Conservation (phyloP, 176 grass and related monocot species). For the Hordeum marinum region DNA sequence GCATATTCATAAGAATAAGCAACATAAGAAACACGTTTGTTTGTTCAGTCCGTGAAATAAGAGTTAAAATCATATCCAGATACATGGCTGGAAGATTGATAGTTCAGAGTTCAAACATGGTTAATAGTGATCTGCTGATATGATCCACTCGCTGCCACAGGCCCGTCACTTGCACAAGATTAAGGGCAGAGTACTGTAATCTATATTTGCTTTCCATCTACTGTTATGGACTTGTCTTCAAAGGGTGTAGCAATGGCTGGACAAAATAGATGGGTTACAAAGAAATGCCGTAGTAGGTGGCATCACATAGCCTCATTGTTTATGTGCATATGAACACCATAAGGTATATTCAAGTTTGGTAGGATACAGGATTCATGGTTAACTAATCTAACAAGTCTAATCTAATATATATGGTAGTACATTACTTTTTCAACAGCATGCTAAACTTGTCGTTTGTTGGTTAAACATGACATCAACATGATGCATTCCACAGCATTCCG, state of each 20-base stretch:
- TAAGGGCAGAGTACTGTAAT: neutral
- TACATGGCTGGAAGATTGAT: conserved; percentile 1
- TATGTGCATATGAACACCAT: neutral
- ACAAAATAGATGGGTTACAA: neutral
- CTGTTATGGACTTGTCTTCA: neutral
- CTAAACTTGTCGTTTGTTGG: neutral
- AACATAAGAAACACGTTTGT: neutral
- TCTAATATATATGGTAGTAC: neutral
- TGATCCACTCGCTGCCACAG: neutral
- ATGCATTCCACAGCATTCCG: neutral
- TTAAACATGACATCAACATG: neutral
- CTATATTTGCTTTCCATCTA: neutral
- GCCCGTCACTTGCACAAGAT: neutral
- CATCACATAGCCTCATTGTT: conserved; percentile 5
- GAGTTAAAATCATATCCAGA: neutral
- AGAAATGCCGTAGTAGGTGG: neutral
- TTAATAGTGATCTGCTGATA: neutral
- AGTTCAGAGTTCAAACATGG: neutral
- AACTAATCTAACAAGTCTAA: conserved; percentile 2
- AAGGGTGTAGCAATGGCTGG: neutral
- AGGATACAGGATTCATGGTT: neutral
- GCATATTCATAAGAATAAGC: neutral
- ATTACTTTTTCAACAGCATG: neutral
- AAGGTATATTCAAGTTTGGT: neutral
- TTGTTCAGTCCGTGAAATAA: neutral